Conservation (phyloP, 257 asterid species). For the Linderniella brevidens region DNA sequence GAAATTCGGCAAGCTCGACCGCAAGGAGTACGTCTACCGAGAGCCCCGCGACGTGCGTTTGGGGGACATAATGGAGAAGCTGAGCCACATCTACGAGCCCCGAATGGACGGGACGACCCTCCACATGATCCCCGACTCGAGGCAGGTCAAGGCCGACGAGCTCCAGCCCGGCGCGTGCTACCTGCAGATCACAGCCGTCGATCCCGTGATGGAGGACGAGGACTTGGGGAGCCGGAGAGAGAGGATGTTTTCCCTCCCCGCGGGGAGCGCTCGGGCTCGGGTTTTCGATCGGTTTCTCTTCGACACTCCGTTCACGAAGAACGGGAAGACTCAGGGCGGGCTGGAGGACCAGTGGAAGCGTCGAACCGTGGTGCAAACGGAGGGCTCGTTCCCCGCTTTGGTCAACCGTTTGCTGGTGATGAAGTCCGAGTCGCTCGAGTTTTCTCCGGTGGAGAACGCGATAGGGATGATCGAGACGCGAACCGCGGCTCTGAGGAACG, state of each 20-base stretch:
- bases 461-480: constrained; percentile 98
- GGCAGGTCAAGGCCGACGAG: constrained; percentile 92
- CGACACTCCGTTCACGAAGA: constrained; percentile 94
- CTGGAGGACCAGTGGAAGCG: constrained; percentile 98
- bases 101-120: constrained; percentile 80
- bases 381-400: constrained; percentile 92
- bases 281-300: constrained; percentile 86
- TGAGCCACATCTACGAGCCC: constrained; percentile 94
- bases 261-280: constrained; percentile 92
- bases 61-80: constrained; percentile 98
- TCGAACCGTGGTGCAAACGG: constrained; percentile 82
- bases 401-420: constrained; percentile 73
- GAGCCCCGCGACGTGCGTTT: constrained; percentile 95
- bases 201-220: constrained; percentile 97
- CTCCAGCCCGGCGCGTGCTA: constrained; percentile 82
- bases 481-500: constrained; percentile 86
- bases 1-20: constrained; percentile 70
- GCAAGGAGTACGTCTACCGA: constrained; percentile 80
- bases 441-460: constrained; percentile 97
- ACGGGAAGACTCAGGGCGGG: constrained; percentile 97
- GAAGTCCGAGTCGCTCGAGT: constrained; percentile 87
- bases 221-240: constrained; percentile 96
- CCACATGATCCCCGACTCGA: constrained; percentile 91
- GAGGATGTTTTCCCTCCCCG: constrained; percentile 77
- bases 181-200: constrained; percentile 97